These are phyloP conservation scores for Deinandra increscens DNA, from an alignment of 129 eudicot species.

Conservation along the genomic window DNA sequence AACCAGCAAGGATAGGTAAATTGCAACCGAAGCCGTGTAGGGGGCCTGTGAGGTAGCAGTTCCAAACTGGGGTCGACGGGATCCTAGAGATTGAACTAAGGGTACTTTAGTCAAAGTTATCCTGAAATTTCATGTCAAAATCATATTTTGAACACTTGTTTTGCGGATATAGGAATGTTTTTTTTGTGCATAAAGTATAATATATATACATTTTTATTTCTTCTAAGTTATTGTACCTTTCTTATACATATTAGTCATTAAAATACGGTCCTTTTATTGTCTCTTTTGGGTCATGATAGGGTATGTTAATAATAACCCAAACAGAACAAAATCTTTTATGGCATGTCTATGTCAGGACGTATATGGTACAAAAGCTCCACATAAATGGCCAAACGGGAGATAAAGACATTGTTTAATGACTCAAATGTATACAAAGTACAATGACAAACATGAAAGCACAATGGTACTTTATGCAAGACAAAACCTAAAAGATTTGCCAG, in stretches of 20 bases:
- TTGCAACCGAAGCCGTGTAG: too few relatives aligned
- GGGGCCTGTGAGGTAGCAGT: too few relatives aligned
- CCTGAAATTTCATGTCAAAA: neutral
- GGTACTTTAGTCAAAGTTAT: neutral
- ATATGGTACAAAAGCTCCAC: neutral
- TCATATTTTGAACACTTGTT: neutral
- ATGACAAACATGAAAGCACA: neutral
- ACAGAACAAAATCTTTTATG: neutral
- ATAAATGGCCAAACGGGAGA: neutral
- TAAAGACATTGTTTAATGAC: neutral
- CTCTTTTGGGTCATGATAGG: neutral
- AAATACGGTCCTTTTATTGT: neutral
- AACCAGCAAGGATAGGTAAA: too few relatives aligned
- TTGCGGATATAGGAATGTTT: neutral
- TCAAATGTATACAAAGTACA: neutral
- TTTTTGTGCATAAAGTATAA: too few relatives aligned
- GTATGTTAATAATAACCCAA: neutral
- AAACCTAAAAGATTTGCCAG: neutral
- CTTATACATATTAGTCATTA: neutral
- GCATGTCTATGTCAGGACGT: too few relatives aligned
- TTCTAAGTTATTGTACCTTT: neutral
- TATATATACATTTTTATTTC: too few relatives aligned
- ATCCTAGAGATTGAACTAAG: neutral
- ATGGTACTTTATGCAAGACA: neutral
- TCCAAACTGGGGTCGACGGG: too few relatives aligned